Evolutionary conservation across 805 yeast species (phyloP).

Genomic region (Wickerhamomyces rabaulensis): DNA sequence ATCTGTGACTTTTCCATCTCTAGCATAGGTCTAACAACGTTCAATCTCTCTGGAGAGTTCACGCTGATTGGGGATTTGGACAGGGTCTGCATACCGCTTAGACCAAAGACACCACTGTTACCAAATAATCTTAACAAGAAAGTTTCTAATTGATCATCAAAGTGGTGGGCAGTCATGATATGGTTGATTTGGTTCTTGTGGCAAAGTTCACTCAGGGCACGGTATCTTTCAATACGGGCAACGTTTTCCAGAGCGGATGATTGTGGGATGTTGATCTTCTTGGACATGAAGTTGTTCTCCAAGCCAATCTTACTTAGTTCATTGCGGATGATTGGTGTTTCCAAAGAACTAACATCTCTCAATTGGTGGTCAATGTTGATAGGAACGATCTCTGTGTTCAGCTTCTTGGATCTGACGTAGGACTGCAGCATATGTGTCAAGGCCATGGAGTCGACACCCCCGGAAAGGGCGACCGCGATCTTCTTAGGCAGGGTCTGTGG

Average conservation of each 20-base stretch:
- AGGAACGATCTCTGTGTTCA: slow-evolving; percentile 38
- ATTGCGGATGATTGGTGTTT: slow-evolving; percentile 20
- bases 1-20: slow-evolving; percentile 38
- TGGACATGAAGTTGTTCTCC: slow-evolving; percentile 27
- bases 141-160: slow-evolving; percentile 71
- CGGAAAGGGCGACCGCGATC: slow-evolving; percentile 60
- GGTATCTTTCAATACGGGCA: slow-evolving; percentile 54
- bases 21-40: slow-evolving; percentile 50
- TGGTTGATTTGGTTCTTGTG: slow-evolving; percentile 24
- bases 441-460: slow-evolving; percentile 81
- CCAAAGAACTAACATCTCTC: slow-evolving; percentile 30
- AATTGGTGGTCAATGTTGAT: slow-evolving; percentile 64
- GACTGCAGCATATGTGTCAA: slow-evolving; percentile 44
- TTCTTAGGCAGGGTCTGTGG: slow-evolving; percentile 19
- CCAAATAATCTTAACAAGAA: slow-evolving; percentile 46
- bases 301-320: slow-evolving; percentile 14
- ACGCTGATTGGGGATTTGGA: slow-evolving; percentile 15
- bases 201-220: slow-evolving; percentile 39
- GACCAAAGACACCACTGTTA: slow-evolving; percentile 49
- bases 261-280: slow-evolving; percentile 17
- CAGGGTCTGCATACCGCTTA: slow-evolving; percentile 44
- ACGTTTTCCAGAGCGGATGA: slow-evolving; percentile 45
- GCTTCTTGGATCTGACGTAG: slow-evolving; percentile 26
- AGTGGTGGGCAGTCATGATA: slow-evolving; percentile 62
- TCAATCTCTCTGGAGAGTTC: slow-evolving; percentile 15